A percentile compares a stretch with the other conserved stretches of the same genome.
Conservation (phyloP, 306 rosid species). For the Oemleria cerasiformis region DNA sequence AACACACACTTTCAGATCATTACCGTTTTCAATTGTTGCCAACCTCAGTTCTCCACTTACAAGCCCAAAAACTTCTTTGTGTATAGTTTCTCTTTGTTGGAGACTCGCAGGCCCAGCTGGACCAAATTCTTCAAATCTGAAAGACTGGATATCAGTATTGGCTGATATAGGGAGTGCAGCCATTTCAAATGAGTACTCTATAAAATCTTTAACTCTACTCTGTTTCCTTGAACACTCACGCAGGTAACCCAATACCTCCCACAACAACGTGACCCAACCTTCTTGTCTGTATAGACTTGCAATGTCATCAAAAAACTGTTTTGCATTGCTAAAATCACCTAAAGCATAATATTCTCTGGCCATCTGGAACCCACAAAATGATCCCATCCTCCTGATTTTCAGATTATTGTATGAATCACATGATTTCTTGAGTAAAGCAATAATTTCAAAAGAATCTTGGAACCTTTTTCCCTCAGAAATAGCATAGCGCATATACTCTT, state of each 20-base stretch:
- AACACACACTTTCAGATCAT: slow-evolving; percentile 45
- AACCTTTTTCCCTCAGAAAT: slow-evolving; percentile 81
- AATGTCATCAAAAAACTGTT: slow-evolving; percentile 54
- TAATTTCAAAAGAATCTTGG: slow-evolving; percentile 83
- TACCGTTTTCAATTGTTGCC: slow-evolving; percentile 37
- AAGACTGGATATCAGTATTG: slow-evolving; percentile 47
- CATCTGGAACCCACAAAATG: slow-evolving; percentile 81
- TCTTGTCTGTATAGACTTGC: slow-evolving; percentile 89
- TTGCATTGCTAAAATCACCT: slow-evolving; percentile 65
- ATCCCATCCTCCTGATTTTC: slow-evolving; percentile 67
- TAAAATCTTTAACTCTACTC: slow-evolving; percentile 57
- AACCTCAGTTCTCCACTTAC: slow-evolving; percentile 43
- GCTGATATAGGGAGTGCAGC: slow-evolving; percentile 80
- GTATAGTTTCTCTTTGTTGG: slow-evolving; percentile 65
- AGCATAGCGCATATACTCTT: slow-evolving; percentile 60
- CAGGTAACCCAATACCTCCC: slow-evolving; percentile 90
- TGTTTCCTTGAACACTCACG: slow-evolving; percentile 78
- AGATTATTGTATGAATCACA: slow-evolving; percentile 58
- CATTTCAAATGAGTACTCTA: slow-evolving; percentile 96
- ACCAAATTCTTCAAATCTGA: slow-evolving; percentile 55
- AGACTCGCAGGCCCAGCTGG: slow-evolving; percentile 78
- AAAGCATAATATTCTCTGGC: slow-evolving; percentile 77
- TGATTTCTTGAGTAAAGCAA: slow-evolving; percentile 72
- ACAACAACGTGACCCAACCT: slow-evolving; percentile 88
- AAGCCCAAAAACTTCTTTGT: slow-evolving; percentile 71